Conservation (phyloP, 1,284 basidiomycete species). For the Ceratobasidium sp. region DNA sequence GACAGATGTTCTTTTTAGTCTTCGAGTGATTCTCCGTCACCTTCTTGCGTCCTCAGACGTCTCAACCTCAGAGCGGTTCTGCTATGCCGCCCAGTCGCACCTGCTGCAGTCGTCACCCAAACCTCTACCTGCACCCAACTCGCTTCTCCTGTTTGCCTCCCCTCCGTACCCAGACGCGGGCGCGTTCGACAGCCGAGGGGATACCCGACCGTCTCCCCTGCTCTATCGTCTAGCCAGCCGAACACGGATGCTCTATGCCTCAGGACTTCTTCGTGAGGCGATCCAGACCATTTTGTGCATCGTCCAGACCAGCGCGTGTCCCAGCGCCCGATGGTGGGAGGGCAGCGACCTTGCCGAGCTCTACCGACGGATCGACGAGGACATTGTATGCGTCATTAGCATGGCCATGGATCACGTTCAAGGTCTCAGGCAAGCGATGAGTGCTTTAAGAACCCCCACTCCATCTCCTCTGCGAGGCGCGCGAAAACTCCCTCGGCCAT, state of each 20-base stretch:
- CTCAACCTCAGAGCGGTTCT: constrained; percentile 35
- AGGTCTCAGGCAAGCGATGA: constrained; percentile 35
- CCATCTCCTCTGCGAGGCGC: constrained; percentile 37
- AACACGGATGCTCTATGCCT: constrained; percentile 40
- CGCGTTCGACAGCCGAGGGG: constrained; percentile 28
- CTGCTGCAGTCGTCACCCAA: constrained; percentile 31
- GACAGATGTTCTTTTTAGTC: constrained; percentile 11
- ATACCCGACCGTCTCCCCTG: constrained; percentile 36
- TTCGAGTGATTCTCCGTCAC: constrained; percentile 38
- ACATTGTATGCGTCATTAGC: constrained; percentile 39
- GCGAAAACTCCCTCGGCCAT: constrained; percentile 17
- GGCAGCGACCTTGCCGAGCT: constrained; percentile 41
- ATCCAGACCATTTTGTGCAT: constrained; percentile 38
- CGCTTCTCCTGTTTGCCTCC: constrained; percentile 38
- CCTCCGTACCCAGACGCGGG: constrained; percentile 30
- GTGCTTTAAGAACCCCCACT: constrained; percentile 24
- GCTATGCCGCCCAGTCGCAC: constrained; percentile 31
- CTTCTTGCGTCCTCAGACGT: constrained; percentile 40
- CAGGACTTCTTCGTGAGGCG: constrained; percentile 38
- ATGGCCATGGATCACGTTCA: constrained; percentile 34
- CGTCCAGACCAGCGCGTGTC: constrained; percentile 26
- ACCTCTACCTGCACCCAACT: constrained; percentile 39
- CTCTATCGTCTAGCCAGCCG: constrained; percentile 41
- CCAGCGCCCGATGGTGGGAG: constrained; percentile 36
- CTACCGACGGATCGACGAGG: constrained; percentile 36